These are phyloP conservation scores for Suhomyces faveliae DNA, from an alignment of 805 yeast species.

Conservation along the genomic window DNA sequence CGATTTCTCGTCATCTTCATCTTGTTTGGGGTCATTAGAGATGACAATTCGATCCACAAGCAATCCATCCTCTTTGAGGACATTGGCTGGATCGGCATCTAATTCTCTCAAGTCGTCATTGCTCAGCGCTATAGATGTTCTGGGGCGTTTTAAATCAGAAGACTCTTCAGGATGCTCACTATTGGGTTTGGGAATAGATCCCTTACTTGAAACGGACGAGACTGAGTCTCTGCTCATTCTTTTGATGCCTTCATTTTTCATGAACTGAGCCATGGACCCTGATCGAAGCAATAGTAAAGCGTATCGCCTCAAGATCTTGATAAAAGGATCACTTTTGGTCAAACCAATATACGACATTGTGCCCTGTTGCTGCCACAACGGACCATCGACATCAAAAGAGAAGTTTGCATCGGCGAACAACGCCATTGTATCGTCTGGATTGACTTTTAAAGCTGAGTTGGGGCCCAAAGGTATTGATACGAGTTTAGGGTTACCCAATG, in stretches of 20 bases:
- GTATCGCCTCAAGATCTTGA: slow-evolving; percentile 35
- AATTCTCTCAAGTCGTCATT: not conserved
- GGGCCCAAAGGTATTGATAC: slow-evolving; percentile 35
- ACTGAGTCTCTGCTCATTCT: slow-evolving; percentile 7
- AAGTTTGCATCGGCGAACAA: slow-evolving; percentile 34
- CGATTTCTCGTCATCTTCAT: slow-evolving; percentile 3
- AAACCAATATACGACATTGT: slow-evolving; percentile 38
- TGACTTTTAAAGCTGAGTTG: slow-evolving; percentile 30
- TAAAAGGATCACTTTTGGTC: slow-evolving; percentile 40
- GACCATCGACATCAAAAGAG: slow-evolving; percentile 37
- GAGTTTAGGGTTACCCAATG: not conserved
- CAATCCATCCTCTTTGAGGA: slow-evolving; percentile 26
- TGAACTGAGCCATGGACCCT: slow-evolving; percentile 35
- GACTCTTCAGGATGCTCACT: not conserved
- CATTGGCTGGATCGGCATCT: not conserved
- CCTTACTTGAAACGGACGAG: not conserved
- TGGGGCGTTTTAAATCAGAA: not conserved
- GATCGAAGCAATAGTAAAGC: slow-evolving; percentile 30
- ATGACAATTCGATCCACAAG: slow-evolving; percentile 25
- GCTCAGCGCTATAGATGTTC: not conserved
- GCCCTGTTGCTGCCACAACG: slow-evolving; percentile 41
- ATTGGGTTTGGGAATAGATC: too few species aligned
- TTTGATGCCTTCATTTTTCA: slow-evolving; percentile 17
- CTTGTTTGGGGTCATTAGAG: slow-evolving; percentile 8
- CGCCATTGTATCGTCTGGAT: slow-evolving; percentile 33